Evolutionary conservation across 108 stramenopile species (phyloP).

Genomic region (Chaetoceros muelleri): DNA sequence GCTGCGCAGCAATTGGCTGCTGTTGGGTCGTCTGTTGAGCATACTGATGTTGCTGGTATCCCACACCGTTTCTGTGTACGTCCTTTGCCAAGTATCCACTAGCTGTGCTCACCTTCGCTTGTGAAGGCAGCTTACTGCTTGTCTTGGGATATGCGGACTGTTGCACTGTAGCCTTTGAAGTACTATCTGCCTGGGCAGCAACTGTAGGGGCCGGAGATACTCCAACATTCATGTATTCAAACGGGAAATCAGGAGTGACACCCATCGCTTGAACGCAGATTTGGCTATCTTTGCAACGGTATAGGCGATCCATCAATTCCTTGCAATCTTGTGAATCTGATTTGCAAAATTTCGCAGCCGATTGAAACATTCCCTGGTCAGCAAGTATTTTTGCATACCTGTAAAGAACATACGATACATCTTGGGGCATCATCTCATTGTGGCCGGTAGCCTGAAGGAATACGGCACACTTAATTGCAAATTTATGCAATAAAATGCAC

Average conservation of each 20-base stretch:
- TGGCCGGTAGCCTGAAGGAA: constrained; percentile 59
- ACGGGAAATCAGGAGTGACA: constrained; percentile 67
- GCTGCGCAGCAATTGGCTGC: constrained; percentile 21
- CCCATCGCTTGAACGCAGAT: constrained; percentile 52
- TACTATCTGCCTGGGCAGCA: constrained; percentile 6
- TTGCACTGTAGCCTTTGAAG: constrained; percentile 17
- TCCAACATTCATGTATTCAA: constrained; percentile 37
- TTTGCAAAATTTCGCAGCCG: constrained; percentile 75
- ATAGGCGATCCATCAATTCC: constrained; percentile 60
- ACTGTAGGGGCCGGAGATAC: constrained; percentile 24
- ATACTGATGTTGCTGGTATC: constrained; percentile 20
- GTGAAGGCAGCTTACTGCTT: constrained; percentile 1
- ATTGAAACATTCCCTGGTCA: constrained; percentile 80
- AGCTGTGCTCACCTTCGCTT: constrained; percentile 1
- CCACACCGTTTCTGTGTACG: too few species aligned
- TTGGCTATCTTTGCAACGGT: constrained; percentile 45
- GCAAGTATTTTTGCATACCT: constrained; percentile 81
- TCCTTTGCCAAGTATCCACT: not conserved
- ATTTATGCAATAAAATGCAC: constrained; percentile 70
- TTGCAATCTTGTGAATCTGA: constrained; percentile 43
- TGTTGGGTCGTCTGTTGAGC: constrained; percentile 16
- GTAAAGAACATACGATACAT: constrained; percentile 62
- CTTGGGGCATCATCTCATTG: constrained; percentile 35
- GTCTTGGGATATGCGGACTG: not conserved
- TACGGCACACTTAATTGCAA: constrained; percentile 85